Evolutionary conservation across 1,284 basidiomycete genomes (phyloP), one percentile per base, ranked within the genome.

Genomic region (Ustilago shanxiensis): DNA sequence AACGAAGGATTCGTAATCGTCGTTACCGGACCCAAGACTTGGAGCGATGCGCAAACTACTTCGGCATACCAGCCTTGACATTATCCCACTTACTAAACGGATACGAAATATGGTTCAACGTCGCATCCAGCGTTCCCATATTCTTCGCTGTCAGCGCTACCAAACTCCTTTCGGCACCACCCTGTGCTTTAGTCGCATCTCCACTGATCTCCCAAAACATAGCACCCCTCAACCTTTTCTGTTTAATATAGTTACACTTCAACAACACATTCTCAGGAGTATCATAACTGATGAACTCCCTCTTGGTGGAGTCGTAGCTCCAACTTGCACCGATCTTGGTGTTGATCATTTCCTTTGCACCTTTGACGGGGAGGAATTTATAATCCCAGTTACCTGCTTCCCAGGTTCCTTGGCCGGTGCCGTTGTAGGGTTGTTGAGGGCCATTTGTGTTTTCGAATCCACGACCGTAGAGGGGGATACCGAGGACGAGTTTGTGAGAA

Each of bases 281-380:
- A 82, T 95, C 94, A 82, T 90, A 95, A 83, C 92, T 92, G 71
- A 95, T 88, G 89, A 94, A 90, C 86, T 94, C 92, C 72, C 89
- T 88, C 81, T 88, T 91, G 54, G 87, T 79, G 64, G 89, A 88
- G 83, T 94, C 90, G 83, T 92, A 93, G 9, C 90, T 88, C 91
- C 91, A 94, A 80, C 91, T 92, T 20, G 93, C 60, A 88, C 87
- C 63, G 90, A 88, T 86, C 92, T 92, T 60, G 88, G 88, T 87
- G 86, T 96, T 93, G 84, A 93, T 91, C 80, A 90, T 88, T 20
- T 91, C 83, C 56, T 90, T 87, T 13, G 93, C 89, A 4, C 90
- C 90, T 1, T 92, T 91, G 2, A 92, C 88, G 0, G 93, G 93
- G 1, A 95, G 89, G 1, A 89, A 71, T 66, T 91, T 92, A 89